Conservation (phyloP, 2,329 filamentous ascomycete species). For the Colletotrichum sansevieriae region DNA sequence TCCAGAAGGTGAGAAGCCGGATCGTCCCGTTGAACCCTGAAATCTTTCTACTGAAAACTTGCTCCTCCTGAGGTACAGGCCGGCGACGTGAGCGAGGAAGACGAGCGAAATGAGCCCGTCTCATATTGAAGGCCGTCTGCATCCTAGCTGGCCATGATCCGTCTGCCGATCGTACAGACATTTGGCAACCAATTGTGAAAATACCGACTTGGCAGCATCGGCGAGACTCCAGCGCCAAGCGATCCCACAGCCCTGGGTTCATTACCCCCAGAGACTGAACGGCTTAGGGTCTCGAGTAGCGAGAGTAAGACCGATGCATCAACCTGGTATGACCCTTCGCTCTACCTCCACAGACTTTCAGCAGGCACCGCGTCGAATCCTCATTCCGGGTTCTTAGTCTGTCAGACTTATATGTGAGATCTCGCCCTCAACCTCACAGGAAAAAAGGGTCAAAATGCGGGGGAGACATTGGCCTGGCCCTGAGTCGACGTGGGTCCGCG, state of each 20-base stretch:
- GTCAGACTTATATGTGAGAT: too few relatives aligned
- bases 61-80: not conserved
- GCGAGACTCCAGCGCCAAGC: slow-evolving; percentile 4
- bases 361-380: not conserved
- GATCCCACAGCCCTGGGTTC: not conserved
- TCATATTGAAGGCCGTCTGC: not conserved
- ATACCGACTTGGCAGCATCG: not conserved
- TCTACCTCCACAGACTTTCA: not conserved
- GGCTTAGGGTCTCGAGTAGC: not conserved
- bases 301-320: not conserved
- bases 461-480: slow-evolving; percentile 11
- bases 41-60: not conserved
- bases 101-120: not conserved
- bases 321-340: not conserved
- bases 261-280: not conserved
- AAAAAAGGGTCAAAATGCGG: slow-evolving; percentile 32
- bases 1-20: slow-evolving; percentile 2
- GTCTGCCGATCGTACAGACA: not conserved
- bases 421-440: not conserved
- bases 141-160: not conserved
- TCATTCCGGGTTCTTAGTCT: not conserved
- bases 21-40: not conserved
- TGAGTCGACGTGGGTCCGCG: slow-evolving; percentile 15
- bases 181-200: not conserved
- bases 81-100: not conserved